phyloP scores from a whole-genome alignment of 2,329 filamentous ascomycete species.

The Thelonectria discophora region DNA sequence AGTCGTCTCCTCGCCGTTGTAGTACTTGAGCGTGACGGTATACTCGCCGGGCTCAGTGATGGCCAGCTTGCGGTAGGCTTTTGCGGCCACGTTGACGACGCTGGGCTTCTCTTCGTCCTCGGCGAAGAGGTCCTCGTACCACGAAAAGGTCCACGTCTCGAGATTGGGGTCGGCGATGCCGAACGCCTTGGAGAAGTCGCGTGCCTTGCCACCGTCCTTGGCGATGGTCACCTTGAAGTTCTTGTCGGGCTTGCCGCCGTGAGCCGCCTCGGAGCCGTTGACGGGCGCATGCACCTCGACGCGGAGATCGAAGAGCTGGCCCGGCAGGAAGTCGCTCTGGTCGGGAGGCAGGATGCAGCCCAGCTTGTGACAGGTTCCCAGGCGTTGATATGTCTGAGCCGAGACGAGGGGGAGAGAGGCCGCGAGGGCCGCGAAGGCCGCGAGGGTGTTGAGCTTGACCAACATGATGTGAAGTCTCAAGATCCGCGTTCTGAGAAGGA shows the following conservation, averaged over 20 bases:
- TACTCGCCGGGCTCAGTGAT: conserved; percentile 84
- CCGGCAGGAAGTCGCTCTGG: conserved; percentile 81
- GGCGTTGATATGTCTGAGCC: conserved; percentile 67
- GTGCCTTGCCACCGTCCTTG: conserved; percentile 65
- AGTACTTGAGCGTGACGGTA: conserved; percentile 78
- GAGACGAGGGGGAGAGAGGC: conserved; percentile 52
- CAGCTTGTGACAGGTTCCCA: conserved; percentile 66
- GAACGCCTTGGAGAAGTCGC: conserved; percentile 73
- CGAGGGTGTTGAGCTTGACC: conserved; percentile 49
- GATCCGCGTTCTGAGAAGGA: not conserved
- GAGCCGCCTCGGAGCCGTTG: conserved; percentile 83
- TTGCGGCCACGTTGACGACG: conserved; percentile 81
- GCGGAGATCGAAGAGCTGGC: conserved; percentile 85
- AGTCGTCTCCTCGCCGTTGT: conserved; percentile 73
- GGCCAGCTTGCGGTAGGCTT: conserved; percentile 78
- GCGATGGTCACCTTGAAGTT: conserved; percentile 78
- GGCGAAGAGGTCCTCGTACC: conserved; percentile 86
- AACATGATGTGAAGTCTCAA: conserved; percentile 41
- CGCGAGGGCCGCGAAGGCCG: conserved; percentile 46
- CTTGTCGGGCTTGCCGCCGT: conserved; percentile 73
- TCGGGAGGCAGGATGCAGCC: conserved; percentile 70
- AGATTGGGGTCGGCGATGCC: conserved; percentile 73
- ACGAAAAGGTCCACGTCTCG: conserved; percentile 85
- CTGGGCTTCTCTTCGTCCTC: conserved; percentile 74
- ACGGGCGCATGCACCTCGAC: conserved; percentile 83